Base-by-base conservation (phyloP, 2,329 filamentous ascomycete species). In the Colletotrichum cuscutae region DNA sequence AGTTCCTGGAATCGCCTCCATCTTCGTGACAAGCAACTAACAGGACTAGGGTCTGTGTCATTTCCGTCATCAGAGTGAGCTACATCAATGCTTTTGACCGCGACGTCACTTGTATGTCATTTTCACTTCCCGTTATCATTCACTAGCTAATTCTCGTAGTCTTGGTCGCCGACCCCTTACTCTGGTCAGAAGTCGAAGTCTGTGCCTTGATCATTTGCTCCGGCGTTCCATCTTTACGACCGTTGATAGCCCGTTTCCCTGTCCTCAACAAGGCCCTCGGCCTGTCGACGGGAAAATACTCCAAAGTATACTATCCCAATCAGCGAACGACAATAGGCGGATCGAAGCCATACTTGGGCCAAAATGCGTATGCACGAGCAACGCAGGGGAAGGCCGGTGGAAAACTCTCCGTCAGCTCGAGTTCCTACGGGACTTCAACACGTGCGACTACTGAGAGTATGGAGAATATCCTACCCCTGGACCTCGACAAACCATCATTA, bases 201-300 rank as follows among this genome's bases (percentile, higher is more conserved):
- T 79, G 77, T 60, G 74, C 78, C n/a, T 77, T 82, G 3, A 75
- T 82, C 9, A 75, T 80, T 24, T 81, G 79, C 74, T 79, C 80
- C 6, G 80, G 77, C 58, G 79, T 81, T 28, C 80, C 79, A 3
- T 81, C 79, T 6, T 68, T 81, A 7, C 76, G 78, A 57, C 78
- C 79, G 37, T 72, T 81, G 24, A 74, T 78, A n/a, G 74, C 77
- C 8, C 77, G 76, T 71, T 76, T 79, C 28, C 80, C 79, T 1
- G 76, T 75, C 35, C 75, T 81, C 63, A 80, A 77, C 69, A 79
- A 74, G 49, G 75, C 77, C 11, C 76, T 81, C 26, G 79, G 79
- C 5, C 68, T 81, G 4, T 80, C 79, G 13, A 71, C 73, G 9
- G 73, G 66, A 22, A 73, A 73, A 19, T 57, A 60, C 28, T 73